phyloP scores from a whole-genome alignment of 331 rosid genomes.

The Arachis monticola region DNA sequence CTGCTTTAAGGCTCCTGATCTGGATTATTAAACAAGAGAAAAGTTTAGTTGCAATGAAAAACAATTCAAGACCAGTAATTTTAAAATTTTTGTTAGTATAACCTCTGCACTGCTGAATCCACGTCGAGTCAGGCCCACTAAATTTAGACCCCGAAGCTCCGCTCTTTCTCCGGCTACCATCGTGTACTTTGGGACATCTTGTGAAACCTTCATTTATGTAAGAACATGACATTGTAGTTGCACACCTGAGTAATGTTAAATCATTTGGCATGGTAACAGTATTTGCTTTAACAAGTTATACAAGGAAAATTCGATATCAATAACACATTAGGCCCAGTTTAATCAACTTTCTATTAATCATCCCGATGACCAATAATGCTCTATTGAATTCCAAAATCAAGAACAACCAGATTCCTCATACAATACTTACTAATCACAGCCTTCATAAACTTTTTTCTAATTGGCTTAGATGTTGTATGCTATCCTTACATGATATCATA shows the following conservation, averaged over 20 bases:
- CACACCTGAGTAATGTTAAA: constrained; percentile 34
- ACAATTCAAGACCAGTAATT: constrained; percentile 19
- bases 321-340: constrained; percentile 27
- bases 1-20: constrained; percentile 72
- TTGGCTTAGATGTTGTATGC: no score
- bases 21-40: constrained; percentile 41
- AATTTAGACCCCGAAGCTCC: constrained; percentile 83
- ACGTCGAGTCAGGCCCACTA: constrained; percentile 84
- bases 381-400: constrained; percentile 14
- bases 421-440: not conserved
- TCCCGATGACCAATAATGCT: constrained; percentile 16
- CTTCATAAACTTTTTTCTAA: no score
- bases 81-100: constrained; percentile 29
- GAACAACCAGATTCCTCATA: not conserved
- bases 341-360: constrained; percentile 5
- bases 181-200: constrained; percentile 88
- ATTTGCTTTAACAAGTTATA: constrained; percentile 30
- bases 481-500: not conserved
- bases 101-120: constrained; percentile 80
- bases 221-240: constrained; percentile 43
- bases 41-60: constrained; percentile 12
- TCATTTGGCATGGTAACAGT: constrained; percentile 38
- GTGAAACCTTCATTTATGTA: constrained; percentile 67
- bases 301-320: not conserved
- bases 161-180: constrained; percentile 94